Conservation (phyloP, 208 protist genomes). For the Crithidia sp. region DNA sequence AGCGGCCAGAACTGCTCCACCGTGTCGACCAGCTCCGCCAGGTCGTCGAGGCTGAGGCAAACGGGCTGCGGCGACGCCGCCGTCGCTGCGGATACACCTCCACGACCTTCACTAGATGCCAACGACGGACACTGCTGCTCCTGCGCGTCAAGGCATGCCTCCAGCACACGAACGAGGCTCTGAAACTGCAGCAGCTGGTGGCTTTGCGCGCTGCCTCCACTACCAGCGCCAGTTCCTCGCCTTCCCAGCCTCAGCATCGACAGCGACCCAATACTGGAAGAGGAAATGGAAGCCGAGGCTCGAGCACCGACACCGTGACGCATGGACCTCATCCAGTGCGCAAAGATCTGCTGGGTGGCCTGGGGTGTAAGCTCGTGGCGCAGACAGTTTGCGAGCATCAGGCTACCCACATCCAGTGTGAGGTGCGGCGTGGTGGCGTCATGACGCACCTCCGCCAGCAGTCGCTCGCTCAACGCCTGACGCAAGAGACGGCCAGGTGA, state of each 20-base stretch:
- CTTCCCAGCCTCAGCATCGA: conserved; percentile 19
- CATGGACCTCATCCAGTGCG: conserved; percentile 24
- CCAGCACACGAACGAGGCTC: conserved; percentile 64
- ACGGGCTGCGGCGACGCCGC: background rate
- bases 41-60: conserved; percentile 40
- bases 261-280: background rate
- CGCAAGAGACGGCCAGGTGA: background rate
- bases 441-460: conserved; percentile 29
- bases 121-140: conserved; percentile 4
- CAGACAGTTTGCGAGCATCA: conserved; percentile 70
- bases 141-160: conserved; percentile 58
- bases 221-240: conserved; percentile 2
- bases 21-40: conserved; percentile 45
- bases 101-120: background rate
- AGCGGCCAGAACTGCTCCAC: conserved; percentile 48
- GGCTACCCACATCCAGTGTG: conserved; percentile 54
- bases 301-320: background rate
- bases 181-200: conserved; percentile 28
- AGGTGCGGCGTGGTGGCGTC: conserved; percentile 18
- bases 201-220: conserved; percentile 1
- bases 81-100: background rate
- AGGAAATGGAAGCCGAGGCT: background rate
- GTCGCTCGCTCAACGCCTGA: conserved; percentile 26
- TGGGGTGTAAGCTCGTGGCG: conserved; percentile 53
- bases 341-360: conserved; percentile 33